Evolutionary conservation across 441 rosid genomes (phyloP).

Genomic region (Mallotus repandus): DNA sequence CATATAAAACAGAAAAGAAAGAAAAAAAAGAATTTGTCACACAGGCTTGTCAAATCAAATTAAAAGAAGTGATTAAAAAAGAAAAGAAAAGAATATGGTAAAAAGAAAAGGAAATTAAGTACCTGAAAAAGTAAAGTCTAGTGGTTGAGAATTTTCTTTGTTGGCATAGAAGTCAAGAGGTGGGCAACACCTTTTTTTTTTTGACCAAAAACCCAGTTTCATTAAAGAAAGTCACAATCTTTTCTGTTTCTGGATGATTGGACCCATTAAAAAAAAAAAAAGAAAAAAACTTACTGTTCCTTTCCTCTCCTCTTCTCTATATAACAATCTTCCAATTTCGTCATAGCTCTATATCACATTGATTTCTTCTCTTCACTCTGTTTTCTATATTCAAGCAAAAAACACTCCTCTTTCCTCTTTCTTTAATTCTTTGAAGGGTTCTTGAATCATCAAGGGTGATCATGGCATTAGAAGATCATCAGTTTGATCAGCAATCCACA

Average conservation of each 20-base stretch:
- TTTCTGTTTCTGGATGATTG: background rate
- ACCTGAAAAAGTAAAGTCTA: background rate
- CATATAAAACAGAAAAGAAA: no score
- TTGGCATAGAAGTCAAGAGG: slow-evolving; percentile 7
- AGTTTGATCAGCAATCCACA: slow-evolving; percentile 19
- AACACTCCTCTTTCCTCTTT: background rate
- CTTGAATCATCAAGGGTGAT: background rate
- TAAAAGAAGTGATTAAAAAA: no score
- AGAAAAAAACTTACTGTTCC: background rate
- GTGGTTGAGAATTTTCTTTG: background rate
- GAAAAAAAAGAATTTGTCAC: no score
- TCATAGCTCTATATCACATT: background rate
- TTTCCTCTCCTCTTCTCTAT: background rate
- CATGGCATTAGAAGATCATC: slow-evolving; percentile 47
- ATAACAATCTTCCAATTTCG: background rate
- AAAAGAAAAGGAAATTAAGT: background rate
- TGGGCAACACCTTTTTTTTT: no score
- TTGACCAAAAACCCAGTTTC: background rate
- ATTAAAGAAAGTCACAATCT: background rate
- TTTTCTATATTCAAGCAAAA: no score
- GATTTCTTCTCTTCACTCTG: background rate
- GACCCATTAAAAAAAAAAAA: background rate
- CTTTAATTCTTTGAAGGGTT: background rate
- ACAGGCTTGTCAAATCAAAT: no score
- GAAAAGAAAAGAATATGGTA: no score